Evolutionary conservation across 139 green algal species (phyloP).

Genomic region (Picochlorum costavermella): DNA sequence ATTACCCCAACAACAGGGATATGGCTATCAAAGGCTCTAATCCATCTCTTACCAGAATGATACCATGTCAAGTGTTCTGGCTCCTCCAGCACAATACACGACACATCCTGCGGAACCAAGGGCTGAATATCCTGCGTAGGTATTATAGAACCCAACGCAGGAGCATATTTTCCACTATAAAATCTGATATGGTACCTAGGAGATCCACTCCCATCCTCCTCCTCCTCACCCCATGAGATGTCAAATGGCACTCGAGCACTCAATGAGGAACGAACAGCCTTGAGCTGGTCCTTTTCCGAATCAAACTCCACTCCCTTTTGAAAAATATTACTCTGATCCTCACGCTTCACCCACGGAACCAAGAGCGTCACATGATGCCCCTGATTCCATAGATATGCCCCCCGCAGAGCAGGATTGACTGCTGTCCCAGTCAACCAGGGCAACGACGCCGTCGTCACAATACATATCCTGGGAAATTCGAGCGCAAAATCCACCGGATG

Average conservation of each 20-base stretch:
- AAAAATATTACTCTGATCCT: constrained; percentile 44
- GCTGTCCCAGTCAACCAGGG: constrained; percentile 69
- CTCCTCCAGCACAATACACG: constrained; percentile 59
- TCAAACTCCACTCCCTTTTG: constrained; percentile 39
- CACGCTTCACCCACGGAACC: constrained; percentile 44
- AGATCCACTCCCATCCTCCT: background rate
- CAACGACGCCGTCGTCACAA: constrained; percentile 58
- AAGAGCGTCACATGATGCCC: constrained; percentile 48
- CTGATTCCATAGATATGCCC: constrained; percentile 43
- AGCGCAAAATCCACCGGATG: constrained; percentile 9
- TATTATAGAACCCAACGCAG: constrained; percentile 49
- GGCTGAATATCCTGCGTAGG: constrained; percentile 44
- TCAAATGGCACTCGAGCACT: constrained; percentile 26
- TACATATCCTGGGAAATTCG: background rate
- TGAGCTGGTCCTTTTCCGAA: constrained; percentile 21
- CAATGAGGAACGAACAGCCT: background rate
- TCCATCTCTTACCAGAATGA: constrained; percentile 51
- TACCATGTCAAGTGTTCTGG: constrained; percentile 71
- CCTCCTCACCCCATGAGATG: background rate
- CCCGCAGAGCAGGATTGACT: constrained; percentile 57
- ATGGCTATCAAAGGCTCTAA: constrained; percentile 40
- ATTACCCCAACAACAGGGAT: constrained; percentile 47
- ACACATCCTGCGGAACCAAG: constrained; percentile 37
- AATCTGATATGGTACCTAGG: constrained; percentile 10
- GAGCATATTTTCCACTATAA: constrained; percentile 36